Conservation (phyloP, 1,284 basidiomycete species). For the Cystobasidium slooffiae region DNA sequence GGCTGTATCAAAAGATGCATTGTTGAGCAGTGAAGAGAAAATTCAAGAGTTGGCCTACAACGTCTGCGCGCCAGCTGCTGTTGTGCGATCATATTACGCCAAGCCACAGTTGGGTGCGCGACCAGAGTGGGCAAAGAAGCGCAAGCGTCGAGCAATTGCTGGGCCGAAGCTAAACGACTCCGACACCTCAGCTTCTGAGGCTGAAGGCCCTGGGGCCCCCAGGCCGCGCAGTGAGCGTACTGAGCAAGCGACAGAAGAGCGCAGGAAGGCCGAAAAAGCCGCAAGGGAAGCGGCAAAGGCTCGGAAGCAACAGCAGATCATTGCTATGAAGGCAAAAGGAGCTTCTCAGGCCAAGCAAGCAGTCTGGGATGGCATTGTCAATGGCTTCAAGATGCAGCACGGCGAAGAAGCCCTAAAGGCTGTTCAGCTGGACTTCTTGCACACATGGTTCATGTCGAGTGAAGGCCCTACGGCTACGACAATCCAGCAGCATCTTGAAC, state of each 20-base stretch:
- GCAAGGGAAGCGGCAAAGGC: background rate
- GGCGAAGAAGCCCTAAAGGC: slow-evolving; percentile 2
- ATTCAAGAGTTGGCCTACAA: slow-evolving; percentile 31
- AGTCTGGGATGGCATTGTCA: slow-evolving; percentile 20
- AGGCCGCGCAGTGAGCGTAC: background rate
- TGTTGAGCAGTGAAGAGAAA: background rate
- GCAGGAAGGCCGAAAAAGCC: background rate
- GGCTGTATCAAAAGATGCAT: background rate
- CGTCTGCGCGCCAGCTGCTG: slow-evolving; percentile 29
- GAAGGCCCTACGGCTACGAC: slow-evolving; percentile 2
- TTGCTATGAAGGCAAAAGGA: slow-evolving; percentile 28
- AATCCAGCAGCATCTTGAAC: slow-evolving; percentile 26
- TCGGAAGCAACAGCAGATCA: slow-evolving; percentile 1
- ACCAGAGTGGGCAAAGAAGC: slow-evolving; percentile 9
- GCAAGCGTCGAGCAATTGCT: background rate
- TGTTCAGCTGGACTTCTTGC: slow-evolving; percentile 30
- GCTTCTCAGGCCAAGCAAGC: background rate
- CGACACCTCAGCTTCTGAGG: slow-evolving; percentile 25
- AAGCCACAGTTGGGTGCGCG: slow-evolving; percentile 11
- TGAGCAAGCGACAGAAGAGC: background rate
- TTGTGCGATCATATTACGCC: slow-evolving; percentile 8
- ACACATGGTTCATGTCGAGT: slow-evolving; percentile 17
- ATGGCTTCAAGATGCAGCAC: slow-evolving; percentile 16
- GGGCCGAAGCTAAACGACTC: background rate
- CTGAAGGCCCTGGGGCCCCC: background rate